A percentile compares a stretch with the other conserved stretches of the same genome.
phyloP scores from a whole-genome alignment of 768 basidiomycete genomes.

The Boletus pseudopeckii region DNA sequence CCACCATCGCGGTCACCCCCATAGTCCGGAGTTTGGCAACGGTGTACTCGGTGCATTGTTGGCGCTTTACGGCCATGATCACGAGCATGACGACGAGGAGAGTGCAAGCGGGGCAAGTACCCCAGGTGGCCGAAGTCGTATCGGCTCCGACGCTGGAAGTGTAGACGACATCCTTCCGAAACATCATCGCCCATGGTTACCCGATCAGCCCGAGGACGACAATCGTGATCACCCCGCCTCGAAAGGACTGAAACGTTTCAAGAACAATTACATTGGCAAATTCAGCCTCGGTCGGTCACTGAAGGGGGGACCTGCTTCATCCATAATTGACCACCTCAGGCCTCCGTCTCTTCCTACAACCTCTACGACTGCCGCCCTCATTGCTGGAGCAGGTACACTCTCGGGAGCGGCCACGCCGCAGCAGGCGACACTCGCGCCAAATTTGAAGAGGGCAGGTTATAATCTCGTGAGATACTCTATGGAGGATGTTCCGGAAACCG shows the following conservation, averaged over 20 bases:
- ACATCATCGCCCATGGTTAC: conserved; percentile 24
- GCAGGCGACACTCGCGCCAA: conserved; percentile 48
- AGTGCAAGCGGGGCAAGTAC: conserved; percentile 22
- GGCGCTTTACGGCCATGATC: conserved; percentile 48
- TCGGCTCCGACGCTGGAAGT: conserved; percentile 21
- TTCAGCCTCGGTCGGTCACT: conserved; percentile 16
- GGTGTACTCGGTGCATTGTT: conserved; percentile 67
- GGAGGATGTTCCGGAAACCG: conserved; percentile 4
- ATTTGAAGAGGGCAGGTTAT: conserved; percentile 62
- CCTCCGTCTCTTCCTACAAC: conserved; percentile 21
- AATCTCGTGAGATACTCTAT: conserved; percentile 53
- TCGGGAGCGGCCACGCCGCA: conserved; percentile 57
- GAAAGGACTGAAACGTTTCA: not conserved
- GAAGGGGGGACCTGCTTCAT: conserved; percentile 25
- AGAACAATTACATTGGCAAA: conserved; percentile 1
- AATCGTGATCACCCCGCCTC: not conserved
- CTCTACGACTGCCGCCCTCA: conserved; percentile 49
- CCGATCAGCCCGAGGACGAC: conserved; percentile 1
- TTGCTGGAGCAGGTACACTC: conserved; percentile 66
- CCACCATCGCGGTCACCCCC: not conserved
- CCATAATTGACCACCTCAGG: conserved; percentile 21
- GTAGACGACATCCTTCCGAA: conserved; percentile 15
- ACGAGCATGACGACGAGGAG: conserved; percentile 29
- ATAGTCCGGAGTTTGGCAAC: conserved; percentile 30
- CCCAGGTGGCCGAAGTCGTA: conserved; percentile 16